A percentile compares a stretch with the other conserved stretches of the same genome.
These are phyloP conservation scores for Phycomyces nitens DNA, from an alignment of 192 early-diverging fungal species.

Conservation along the genomic window DNA sequence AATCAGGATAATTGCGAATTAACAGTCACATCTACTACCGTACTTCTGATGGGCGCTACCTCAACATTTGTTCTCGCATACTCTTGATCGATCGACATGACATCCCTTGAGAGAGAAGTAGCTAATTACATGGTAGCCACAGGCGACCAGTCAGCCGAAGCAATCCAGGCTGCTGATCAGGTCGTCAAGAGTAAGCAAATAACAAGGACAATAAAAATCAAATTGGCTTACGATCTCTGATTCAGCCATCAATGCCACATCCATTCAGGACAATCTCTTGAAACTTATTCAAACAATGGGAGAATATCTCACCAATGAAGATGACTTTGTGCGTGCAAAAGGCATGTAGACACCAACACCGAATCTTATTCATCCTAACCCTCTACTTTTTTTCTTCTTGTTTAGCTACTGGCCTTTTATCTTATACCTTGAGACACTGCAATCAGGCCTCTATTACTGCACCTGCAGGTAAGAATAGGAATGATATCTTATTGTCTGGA, in stretches of 20 bases:
- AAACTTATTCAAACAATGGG: constrained; percentile 79
- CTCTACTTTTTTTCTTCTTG: constrained; percentile 6
- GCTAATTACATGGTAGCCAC: constrained; percentile 27
- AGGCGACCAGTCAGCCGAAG: constrained; percentile 15
- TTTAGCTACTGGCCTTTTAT: constrained; percentile 61
- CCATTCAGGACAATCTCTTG: constrained; percentile 60
- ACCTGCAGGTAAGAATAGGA: constrained; percentile 46
- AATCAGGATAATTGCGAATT: too few species aligned
- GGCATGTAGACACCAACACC: constrained; percentile 41
- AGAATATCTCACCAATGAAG: constrained; percentile 71
- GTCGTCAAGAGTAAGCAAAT: constrained; percentile 11
- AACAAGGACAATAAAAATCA: not conserved
- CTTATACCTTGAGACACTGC: constrained; percentile 52
- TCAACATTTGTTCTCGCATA: too few species aligned
- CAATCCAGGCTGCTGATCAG: constrained; percentile 4
- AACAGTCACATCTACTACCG: too few species aligned
- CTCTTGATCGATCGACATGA: constrained; percentile 8
- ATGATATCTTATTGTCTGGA: too few species aligned
- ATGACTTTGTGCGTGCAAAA: constrained; percentile 82
- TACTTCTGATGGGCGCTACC: too few species aligned
- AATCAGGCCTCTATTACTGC: constrained; percentile 46
- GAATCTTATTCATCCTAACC: too few species aligned
- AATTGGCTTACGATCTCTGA: not conserved
- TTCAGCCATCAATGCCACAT: constrained; percentile 31
- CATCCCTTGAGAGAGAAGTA: constrained; percentile 22